A percentile compares a stretch with the other conserved stretches of the same genome.
Evolutionary conservation across 106 monocot species (phyloP).

Genomic region (Chionographis japonica): DNA sequence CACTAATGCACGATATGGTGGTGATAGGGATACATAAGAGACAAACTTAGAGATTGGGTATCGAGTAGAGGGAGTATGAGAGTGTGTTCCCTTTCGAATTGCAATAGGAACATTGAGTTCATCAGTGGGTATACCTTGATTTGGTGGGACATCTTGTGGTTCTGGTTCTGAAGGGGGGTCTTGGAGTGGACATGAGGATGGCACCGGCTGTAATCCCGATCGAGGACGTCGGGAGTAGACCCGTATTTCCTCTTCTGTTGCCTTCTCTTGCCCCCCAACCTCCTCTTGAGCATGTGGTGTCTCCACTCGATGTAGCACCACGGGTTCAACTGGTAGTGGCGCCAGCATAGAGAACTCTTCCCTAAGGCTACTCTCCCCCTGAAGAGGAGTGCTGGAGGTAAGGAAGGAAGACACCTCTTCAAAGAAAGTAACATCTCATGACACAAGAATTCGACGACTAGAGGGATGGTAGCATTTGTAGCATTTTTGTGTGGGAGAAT

Average conservation of each 20-base stretch:
- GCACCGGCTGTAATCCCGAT: too few species aligned
- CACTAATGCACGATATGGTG: neutral
- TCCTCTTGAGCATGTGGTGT: too few species aligned
- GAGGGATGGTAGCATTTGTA: slow-evolving; percentile 1
- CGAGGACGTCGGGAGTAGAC: too few species aligned
- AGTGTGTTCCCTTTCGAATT: slow-evolving; percentile 6
- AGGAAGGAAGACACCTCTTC: neutral
- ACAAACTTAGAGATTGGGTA: neutral
- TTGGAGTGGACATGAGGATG: too few species aligned
- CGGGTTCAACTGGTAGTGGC: neutral
- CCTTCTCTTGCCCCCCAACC: too few species aligned
- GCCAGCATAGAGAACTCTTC: neutral
- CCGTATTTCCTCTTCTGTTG: too few species aligned
- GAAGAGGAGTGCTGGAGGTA: neutral
- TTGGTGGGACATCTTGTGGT: neutral
- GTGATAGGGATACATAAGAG: neutral
- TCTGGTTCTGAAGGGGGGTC: too few species aligned
- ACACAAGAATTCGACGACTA: neutral
- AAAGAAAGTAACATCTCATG: neutral
- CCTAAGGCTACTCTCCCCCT: neutral
- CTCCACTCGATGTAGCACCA: neutral
- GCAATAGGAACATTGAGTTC: slow-evolving; percentile 5
- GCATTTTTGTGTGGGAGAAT: neutral
- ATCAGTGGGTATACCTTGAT: neutral
- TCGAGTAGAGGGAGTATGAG: neutral